A percentile compares a stretch with the other conserved stretches of the same genome.
Conservation (phyloP, 2,329 filamentous ascomycete genomes). For the Pseudogymnoascus sp. region DNA sequence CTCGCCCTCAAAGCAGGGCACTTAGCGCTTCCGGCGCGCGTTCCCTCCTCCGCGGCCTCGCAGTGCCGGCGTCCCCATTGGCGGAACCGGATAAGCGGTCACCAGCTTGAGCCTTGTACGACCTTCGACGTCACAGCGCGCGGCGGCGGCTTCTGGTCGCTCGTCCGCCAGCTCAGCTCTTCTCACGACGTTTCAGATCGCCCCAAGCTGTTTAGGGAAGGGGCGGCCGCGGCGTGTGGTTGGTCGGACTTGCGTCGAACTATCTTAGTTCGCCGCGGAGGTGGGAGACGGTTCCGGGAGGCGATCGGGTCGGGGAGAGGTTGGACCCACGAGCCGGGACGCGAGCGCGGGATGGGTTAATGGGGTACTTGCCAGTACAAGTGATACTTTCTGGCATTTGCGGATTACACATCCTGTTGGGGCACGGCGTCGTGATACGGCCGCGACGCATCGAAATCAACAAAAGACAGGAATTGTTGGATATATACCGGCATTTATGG, state of each 20-base stretch:
- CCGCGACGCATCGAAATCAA: background rate
- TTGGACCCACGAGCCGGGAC: conserved; percentile 7
- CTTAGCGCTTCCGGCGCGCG: conserved; percentile 11
- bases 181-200: background rate
- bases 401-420: background rate
- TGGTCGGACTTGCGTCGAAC: background rate
- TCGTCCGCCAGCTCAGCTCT: background rate
- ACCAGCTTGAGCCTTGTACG: background rate
- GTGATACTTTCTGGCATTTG: conserved; percentile 1
- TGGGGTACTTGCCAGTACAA: background rate
- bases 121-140: conserved; percentile 2
- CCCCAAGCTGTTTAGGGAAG: conserved; percentile 3
- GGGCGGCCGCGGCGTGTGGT: background rate
- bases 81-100: background rate
- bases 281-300: background rate
- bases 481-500: background rate
- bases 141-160: background rate
- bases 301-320: background rate
- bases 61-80: background rate
- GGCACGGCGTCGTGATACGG: background rate
- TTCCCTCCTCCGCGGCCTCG: conserved; percentile 1
- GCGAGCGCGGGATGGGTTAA: conserved; percentile 3
- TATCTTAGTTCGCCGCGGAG: conserved; percentile 1
- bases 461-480: background rate
- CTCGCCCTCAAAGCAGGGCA: background rate